Conservation (phyloP, 805 yeast species). For the Candida ipomoeae region DNA sequence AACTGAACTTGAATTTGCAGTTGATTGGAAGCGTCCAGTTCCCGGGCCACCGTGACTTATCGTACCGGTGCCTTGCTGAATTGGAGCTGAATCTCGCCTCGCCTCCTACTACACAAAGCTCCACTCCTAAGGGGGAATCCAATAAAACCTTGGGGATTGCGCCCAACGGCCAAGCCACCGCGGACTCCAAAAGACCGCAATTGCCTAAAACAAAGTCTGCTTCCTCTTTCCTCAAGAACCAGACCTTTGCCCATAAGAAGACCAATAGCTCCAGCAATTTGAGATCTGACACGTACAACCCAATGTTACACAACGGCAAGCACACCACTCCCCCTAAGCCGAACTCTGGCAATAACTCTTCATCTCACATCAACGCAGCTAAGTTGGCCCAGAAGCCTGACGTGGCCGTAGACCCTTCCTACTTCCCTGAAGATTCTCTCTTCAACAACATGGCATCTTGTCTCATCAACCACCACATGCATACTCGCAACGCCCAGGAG, state of each 20-base stretch:
- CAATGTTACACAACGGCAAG: background rate
- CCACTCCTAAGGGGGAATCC: constrained; percentile 15
- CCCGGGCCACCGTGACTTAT: constrained; percentile 44
- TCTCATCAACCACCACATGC: constrained; percentile 34
- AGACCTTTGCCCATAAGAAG: constrained; percentile 18
- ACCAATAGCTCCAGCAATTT: constrained; percentile 13
- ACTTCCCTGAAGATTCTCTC: constrained; percentile 23
- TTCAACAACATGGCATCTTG: constrained; percentile 29
- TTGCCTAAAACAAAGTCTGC: constrained; percentile 24
- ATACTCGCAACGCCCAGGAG: constrained; percentile 22
- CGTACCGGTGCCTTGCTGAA: constrained; percentile 15
- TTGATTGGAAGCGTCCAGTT: constrained; percentile 36
- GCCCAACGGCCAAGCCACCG: constrained; percentile 2
- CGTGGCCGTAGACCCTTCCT: constrained; percentile 20
- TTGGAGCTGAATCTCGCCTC: constrained; percentile 14
- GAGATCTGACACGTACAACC: constrained; percentile 7
- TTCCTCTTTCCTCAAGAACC: constrained; percentile 22
- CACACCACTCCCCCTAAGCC: constrained; percentile 3
- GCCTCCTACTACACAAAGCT: constrained; percentile 8
- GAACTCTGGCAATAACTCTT: background rate
- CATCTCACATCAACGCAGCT: constrained; percentile 12
- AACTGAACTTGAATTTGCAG: constrained; percentile 34
- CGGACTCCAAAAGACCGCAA: constrained; percentile 19
- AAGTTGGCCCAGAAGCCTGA: constrained; percentile 18
- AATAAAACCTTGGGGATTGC: constrained; percentile 7